A percentile compares a stretch with the other conserved stretches of the same genome.
phyloP scores from a whole-genome alignment of 257 asterid genomes.

The Catharanthus roseus region DNA sequence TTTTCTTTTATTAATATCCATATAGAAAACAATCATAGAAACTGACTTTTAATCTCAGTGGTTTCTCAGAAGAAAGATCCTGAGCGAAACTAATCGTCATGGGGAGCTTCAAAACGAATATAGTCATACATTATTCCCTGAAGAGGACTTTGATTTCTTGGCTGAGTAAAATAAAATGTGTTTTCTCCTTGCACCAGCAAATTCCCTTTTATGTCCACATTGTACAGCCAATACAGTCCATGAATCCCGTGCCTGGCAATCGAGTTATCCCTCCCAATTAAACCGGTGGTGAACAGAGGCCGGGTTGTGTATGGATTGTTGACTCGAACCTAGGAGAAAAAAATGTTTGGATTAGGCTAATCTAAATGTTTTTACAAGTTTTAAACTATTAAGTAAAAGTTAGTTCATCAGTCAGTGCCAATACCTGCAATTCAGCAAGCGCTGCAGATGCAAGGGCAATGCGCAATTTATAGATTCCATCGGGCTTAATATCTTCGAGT shows the following conservation, averaged over 20 bases:
- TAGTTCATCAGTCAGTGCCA: background rate
- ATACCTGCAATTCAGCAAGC: slow-evolving; percentile 71
- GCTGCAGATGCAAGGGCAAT: slow-evolving; percentile 74
- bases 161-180: slow-evolving; percentile 51
- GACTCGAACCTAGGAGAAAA: slow-evolving; percentile 41
- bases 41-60: background rate
- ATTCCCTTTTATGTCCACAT: slow-evolving; percentile 36
- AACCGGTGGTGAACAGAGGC: slow-evolving; percentile 43
- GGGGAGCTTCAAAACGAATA: slow-evolving; percentile 56
- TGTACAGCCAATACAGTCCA: slow-evolving; percentile 66
- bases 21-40: background rate
- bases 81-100: slow-evolving; percentile 6
- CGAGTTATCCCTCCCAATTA: slow-evolving; percentile 75
- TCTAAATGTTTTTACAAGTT: background rate
- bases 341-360: background rate
- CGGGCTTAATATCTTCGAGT: slow-evolving; percentile 29
- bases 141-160: slow-evolving; percentile 47
- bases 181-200: slow-evolving; percentile 42
- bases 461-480: slow-evolving; percentile 52
- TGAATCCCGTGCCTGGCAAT: slow-evolving; percentile 83
- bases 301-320: slow-evolving; percentile 34
- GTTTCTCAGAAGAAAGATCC: slow-evolving; percentile 6
- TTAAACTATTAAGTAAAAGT: background rate
- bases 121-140: slow-evolving; percentile 72
- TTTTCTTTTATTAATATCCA: background rate